These are phyloP conservation scores for Steccherinum ochraceum DNA, from an alignment of 768 basidiomycete genomes.

Conservation along the genomic window DNA sequence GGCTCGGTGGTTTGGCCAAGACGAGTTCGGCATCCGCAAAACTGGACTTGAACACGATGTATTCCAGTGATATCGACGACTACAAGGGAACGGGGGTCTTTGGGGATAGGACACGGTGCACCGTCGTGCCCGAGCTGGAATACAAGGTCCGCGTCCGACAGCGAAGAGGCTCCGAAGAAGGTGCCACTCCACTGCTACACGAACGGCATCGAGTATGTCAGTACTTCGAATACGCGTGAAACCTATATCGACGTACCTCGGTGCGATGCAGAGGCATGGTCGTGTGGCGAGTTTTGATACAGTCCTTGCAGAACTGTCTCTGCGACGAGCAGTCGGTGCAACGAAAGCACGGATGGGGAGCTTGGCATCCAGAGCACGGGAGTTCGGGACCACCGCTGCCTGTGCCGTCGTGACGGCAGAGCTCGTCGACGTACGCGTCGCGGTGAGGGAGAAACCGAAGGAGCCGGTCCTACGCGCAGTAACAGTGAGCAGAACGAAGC, in stretches of 20 bases:
- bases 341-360: background rate
- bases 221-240: background rate
- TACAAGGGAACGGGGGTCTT: background rate
- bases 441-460: background rate
- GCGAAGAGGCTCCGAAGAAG: constrained; percentile 6
- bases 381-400: background rate
- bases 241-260: constrained; percentile 7
- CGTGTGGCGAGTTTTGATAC: background rate
- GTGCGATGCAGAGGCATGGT: constrained; percentile 14
- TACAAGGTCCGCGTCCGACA: constrained; percentile 14
- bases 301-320: background rate
- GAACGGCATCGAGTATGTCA: background rate
- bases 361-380: background rate
- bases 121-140: constrained; percentile 23
- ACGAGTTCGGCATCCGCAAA: constrained; percentile 25
- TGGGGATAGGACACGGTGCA: constrained; percentile 7
- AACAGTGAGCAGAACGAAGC: too few relatives aligned
- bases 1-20: background rate
- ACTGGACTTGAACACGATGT: constrained; percentile 17
- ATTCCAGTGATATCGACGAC: constrained; percentile 14
- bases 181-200: constrained; percentile 13
- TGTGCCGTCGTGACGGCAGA: background rate
- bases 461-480: background rate
- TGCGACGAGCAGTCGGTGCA: background rate
- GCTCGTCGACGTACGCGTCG: background rate